Evolutionary conservation across 176 grass and related monocot genomes (phyloP).

Genomic region (Avena insularis): DNA sequence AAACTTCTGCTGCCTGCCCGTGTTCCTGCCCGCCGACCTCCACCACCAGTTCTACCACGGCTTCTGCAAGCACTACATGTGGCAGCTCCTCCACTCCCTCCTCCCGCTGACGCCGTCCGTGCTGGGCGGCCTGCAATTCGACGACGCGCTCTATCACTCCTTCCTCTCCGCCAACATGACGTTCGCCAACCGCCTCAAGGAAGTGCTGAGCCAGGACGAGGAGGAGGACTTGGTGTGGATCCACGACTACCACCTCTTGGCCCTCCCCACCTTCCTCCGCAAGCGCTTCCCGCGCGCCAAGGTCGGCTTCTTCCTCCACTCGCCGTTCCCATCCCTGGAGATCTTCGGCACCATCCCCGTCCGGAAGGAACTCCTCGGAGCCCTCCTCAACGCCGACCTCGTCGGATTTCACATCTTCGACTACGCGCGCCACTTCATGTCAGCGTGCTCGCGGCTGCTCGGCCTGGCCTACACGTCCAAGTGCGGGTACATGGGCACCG

Average conservation of each 20-base stretch:
- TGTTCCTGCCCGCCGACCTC: slow-evolving; percentile 73
- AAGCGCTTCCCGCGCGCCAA: slow-evolving; percentile 76
- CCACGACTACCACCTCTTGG: slow-evolving; percentile 94
- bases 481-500: slow-evolving; percentile 86
- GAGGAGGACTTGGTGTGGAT: slow-evolving; percentile 47
- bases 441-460: slow-evolving; percentile 71
- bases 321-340: slow-evolving; percentile 91
- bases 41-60: slow-evolving; percentile 70
- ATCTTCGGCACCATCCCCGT: slow-evolving; percentile 94
- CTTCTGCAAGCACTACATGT: slow-evolving; percentile 72
- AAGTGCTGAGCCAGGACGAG: too few relatives aligned
- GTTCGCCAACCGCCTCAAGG: slow-evolving; percentile 35
- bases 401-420: slow-evolving; percentile 76
- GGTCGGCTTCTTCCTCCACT: slow-evolving; percentile 95
- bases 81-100: slow-evolving; percentile 92
- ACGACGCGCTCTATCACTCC: too few relatives aligned
- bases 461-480: slow-evolving; percentile 85
- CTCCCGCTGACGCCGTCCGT: slow-evolving; percentile 77
- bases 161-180: slow-evolving; percentile 67
- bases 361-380: neutral
- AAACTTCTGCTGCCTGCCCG: slow-evolving; percentile 76
- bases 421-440: slow-evolving; percentile 67
- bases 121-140: slow-evolving; percentile 53
- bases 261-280: slow-evolving; percentile 89
- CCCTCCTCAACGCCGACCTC: slow-evolving; percentile 68